Evolutionary conservation across 257 asterid genomes (phyloP), one percentile per base, ranked within the genome.

Genomic region (Oldenlandia corymbosa): DNA sequence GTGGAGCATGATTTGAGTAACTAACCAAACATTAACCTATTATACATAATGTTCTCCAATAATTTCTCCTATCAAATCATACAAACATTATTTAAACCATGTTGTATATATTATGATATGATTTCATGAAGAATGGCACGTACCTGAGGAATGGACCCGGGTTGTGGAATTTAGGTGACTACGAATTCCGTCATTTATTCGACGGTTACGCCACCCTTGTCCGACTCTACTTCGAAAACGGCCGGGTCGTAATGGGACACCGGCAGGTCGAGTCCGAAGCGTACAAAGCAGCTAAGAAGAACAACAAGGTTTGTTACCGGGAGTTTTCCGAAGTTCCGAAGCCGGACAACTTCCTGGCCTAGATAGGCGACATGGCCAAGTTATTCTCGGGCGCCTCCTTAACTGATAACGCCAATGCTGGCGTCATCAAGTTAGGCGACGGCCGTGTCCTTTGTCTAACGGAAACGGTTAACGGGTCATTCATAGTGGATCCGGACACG

Each of bases 131-230:
- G 99, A 84, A 80, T 20, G 99, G 99, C 26, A 93, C 97, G 23
- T 90, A 93, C 79, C 80, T 93, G 1, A 79, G 99, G 63, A 93
- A 93, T 53, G 99, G 99, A 0, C 99, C 99, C 24, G 99, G 97
- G 0, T 75, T 82, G 52, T 93, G 97, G 97, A 84, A 90, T 75
- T 56, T 93, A 23, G 99, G 91, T 1, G 87, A 88, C 75, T 83
- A 93, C 83, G 62, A 75, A 74, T 85, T 93, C 81, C 95, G 94
- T 57, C 99, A 93, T 82, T 84, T 93, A 60, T 93, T 93, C 67
- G 99, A 93, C 67, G 99, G 99, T 74, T 93, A 90, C 69, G 96
- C 96, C 64, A 93, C 99, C 55, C 58, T 93, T 10, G 96, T 93
- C 78, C 81, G 97, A 45, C 96, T 93, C 74, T 74, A 73, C 65